Evolutionary conservation across 306 rosid genomes (phyloP).

Genomic region (Quercus variabilis): DNA sequence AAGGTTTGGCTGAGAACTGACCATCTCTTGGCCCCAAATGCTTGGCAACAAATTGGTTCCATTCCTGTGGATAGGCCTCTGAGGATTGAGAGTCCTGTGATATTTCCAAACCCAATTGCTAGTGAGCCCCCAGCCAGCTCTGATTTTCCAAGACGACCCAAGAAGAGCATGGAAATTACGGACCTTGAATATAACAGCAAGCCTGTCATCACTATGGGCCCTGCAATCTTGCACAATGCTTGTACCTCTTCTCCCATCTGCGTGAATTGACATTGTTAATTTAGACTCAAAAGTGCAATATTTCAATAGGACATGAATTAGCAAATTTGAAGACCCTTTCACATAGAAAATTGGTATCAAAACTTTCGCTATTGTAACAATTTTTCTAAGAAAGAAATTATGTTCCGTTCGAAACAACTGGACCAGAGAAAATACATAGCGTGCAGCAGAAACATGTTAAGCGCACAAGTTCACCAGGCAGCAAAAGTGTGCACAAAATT

Average conservation of each 20-base stretch:
- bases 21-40: slow-evolving; percentile 75
- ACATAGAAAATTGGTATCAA: too few species aligned
- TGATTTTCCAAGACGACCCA: slow-evolving; percentile 73
- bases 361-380: too few species aligned
- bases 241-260: slow-evolving; percentile 70
- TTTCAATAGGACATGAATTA: too few species aligned
- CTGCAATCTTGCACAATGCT: slow-evolving; percentile 47
- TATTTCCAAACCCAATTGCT: slow-evolving; percentile 78
- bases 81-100: slow-evolving; percentile 71
- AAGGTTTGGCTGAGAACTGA: slow-evolving; percentile 67
- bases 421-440: too few species aligned
- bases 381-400: too few species aligned
- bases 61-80: slow-evolving; percentile 74
- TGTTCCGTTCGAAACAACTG: too few species aligned
- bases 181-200: slow-evolving; percentile 67
- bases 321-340: too few species aligned
- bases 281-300: not conserved
- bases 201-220: slow-evolving; percentile 65
- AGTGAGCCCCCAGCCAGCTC: slow-evolving; percentile 89
- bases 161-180: slow-evolving; percentile 68
- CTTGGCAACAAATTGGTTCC: slow-evolving; percentile 97
- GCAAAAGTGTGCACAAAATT: not conserved
- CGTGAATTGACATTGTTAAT: slow-evolving; percentile 25
- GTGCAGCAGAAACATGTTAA: not conserved
- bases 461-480: not conserved